Evolutionary conservation across 306 rosid species (phyloP).

Genomic region (Alnus rubra): DNA sequence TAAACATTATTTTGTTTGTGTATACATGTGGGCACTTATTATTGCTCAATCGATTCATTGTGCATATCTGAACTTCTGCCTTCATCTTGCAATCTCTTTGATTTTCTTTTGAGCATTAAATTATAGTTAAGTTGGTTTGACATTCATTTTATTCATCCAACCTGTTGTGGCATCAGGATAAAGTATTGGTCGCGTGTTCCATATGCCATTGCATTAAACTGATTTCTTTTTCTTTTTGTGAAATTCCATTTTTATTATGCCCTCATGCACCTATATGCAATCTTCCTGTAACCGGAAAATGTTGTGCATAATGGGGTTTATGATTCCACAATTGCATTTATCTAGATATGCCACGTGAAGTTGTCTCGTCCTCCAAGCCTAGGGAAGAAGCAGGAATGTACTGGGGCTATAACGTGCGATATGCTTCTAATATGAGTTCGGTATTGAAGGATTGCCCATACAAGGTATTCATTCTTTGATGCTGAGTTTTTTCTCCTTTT

Average conservation of each 20-base stretch:
- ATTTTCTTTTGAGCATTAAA: background rate
- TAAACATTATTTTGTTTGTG: background rate
- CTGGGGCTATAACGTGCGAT: slow-evolving; percentile 98
- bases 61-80: background rate
- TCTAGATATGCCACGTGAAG: slow-evolving; percentile 59
- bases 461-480: slow-evolving; percentile 50
- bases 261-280: slow-evolving; percentile 8
- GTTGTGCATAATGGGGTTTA: slow-evolving; percentile 17
- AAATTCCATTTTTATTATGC: background rate
- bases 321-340: slow-evolving; percentile 22
- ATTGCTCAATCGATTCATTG: background rate
- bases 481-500: background rate
- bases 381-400: slow-evolving; percentile 76
- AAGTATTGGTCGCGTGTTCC: background rate
- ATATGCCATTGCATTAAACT: background rate
- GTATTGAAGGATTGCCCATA: slow-evolving; percentile 62
- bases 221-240: background rate
- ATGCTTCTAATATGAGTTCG: slow-evolving; percentile 72
- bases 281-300: background rate
- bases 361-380: slow-evolving; percentile 75
- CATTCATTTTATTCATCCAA: background rate
- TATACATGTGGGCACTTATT: background rate
- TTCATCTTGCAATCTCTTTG: background rate
- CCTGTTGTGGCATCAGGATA: background rate
- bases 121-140: background rate